Base-by-base conservation (phyloP, 371 early-diverging fungal species). In the Mortierella sp. region DNA sequence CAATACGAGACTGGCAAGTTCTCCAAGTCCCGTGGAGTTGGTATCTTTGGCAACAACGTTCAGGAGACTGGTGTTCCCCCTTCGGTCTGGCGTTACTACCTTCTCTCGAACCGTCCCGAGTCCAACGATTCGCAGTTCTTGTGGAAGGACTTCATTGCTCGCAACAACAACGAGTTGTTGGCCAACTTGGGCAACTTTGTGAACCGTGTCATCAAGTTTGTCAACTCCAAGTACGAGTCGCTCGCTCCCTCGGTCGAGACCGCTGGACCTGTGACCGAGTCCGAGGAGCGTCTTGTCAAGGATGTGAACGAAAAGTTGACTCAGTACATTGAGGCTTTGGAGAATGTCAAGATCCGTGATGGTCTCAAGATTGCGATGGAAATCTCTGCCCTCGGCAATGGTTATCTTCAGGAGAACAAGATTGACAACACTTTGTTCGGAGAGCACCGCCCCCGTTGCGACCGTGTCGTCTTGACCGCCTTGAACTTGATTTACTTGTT, bases 181-280 rank as follows among this genome's bases (percentile, higher is more conserved):
- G 96, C 96, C 66, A 99, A 99, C 83, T 80, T 99, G 16, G 99
- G 99, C 68, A 99, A 99, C 92, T 95, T 99, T 84, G 95, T 96
- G 76, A 99, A 99, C 87, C 93, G 99, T 72, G 94, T 96, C 26
- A 88, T 99, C 83, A 98, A 98, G 84, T 99, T 97, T 85, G 87
- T 96, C 47, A 77, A 86, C 59, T 84, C 95, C 56, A 98, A 97
- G 81, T 96, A 95, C 81, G 92, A 92, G 28, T 85, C 91, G 37
- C 83, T 89, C 4, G 80, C 96, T 23, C 97, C 98, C n/a, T 80
- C 84, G 23, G 67, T 86, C 51, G 91, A 91, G 68, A 80, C 75
- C 19, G 82, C 85, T 14, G 81, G 80, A 6, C 68, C 84, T 16
- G 75, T 83, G 7, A 68, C 87, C 23, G 91, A 89, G 59, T 80